Evolutionary conservation across 129 eudicot species (phyloP).

Genomic region (Escallonia herrerae): DNA sequence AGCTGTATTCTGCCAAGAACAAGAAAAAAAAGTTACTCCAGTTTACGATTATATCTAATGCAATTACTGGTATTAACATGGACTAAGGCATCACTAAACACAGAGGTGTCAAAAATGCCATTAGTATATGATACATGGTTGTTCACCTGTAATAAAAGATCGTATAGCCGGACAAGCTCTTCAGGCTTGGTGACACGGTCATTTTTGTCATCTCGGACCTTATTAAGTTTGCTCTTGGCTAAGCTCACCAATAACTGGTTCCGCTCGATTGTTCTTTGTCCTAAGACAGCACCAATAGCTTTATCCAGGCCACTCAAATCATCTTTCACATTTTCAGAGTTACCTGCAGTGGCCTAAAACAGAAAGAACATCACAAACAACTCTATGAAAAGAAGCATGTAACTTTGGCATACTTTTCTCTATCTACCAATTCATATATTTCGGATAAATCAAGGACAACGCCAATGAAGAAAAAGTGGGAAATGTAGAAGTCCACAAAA

Average conservation of each 20-base stretch:
- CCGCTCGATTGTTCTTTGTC: conserved; percentile 83
- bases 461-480: no score
- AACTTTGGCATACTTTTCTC: neutral
- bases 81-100: conserved; percentile 16
- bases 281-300: conserved; percentile 85
- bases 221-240: conserved; percentile 77
- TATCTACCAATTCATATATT: neutral
- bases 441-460: neutral
- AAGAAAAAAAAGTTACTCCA: conserved; percentile 17
- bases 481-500: neutral
- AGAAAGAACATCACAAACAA: conserved; percentile 10
- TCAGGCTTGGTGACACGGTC: conserved; percentile 92
- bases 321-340: conserved; percentile 83
- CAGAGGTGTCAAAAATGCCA: neutral
- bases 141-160: conserved; percentile 81
- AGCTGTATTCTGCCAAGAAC: conserved; percentile 55
- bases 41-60: neutral
- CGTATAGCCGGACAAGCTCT: conserved; percentile 89
- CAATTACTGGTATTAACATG: neutral
- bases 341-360: conserved; percentile 72
- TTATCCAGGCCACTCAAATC: conserved; percentile 95
- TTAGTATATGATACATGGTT: neutral
- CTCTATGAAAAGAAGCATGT: conserved; percentile 5
- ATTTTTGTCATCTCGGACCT: conserved; percentile 76
- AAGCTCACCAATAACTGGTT: conserved; percentile 78